Base-by-base conservation (phyloP, 768 basidiomycete species). In the Tulasnella sp. region DNA sequence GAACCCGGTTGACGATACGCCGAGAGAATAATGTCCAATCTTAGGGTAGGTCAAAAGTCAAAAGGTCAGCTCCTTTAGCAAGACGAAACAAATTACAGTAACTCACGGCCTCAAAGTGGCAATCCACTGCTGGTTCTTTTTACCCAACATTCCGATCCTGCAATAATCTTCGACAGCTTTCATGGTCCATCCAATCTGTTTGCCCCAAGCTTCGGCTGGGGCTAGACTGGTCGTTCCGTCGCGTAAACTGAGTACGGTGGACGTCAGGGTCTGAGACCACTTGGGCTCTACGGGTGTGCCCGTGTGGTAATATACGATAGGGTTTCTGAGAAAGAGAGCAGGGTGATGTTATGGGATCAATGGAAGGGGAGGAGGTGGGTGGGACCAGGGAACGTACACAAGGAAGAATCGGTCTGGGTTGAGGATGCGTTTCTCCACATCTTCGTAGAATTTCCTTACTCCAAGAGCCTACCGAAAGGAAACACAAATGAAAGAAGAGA, bases 21-120 rank as follows among this genome's bases (percentile, higher is more conserved):
- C 4, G 86, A 88, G n/a, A 93, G 83, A 78, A 92, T 91, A 49
- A 93, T 91, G 77, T 92, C 90, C 22, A 92, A 81, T 1, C 90
- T 91, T 90, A 89, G 2, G 90, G 88, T 79, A 79, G 0, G 25
- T 87, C 85, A 0, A 83, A 83, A 5, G 15, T 8, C 49, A 14
- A 22, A 42, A 8, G 6, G 22, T n/a, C 22, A 72, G 25, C n/a
- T 17, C 15, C 22, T 22, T 25, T 29, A n/a, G n/a, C n/a, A n/a
- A n/a, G n/a, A n/a, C n/a, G 11, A 22, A 36, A 22, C 14, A 37
- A 49, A 15, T 36, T 12, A 64, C 22, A 31, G 9, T 22, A 40
- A 73, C 72, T 45, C 38, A 71, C 70, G 70, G 42, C 29, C 45
- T 25, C 40, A 45, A 45, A 5, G 72, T 49, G 34, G 29, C 31